A percentile compares a stretch with the other conserved stretches of the same genome.
These are phyloP conservation scores for Orbilia blumenaviensis DNA, from an alignment of 2,329 filamentous ascomycete genomes.

Conservation along the genomic window DNA sequence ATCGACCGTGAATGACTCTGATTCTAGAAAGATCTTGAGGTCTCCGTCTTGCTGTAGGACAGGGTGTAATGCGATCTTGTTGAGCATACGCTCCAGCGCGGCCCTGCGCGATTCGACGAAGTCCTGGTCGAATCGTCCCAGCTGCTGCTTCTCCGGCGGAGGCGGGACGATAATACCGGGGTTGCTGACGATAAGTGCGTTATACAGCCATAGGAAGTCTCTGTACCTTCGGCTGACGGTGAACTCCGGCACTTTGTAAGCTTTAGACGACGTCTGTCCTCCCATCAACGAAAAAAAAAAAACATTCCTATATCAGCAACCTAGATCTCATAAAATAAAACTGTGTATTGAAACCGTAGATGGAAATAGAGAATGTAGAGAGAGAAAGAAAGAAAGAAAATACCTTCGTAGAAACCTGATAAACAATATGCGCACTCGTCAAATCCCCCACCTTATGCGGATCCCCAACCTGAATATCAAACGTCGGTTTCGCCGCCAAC, in stretches of 20 bases:
- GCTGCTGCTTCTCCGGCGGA: constrained; percentile 96
- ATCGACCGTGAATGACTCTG: constrained; percentile 93
- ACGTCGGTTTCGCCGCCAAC: constrained; percentile 89
- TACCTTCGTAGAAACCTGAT: constrained; percentile 93
- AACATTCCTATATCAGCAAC: background rate
- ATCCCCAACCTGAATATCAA: constrained; percentile 90
- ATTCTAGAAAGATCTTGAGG: constrained; percentile 95
- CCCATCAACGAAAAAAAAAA: background rate
- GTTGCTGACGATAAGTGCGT: constrained; percentile 89
- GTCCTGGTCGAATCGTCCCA: constrained; percentile 93
- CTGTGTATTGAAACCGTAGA: too few relatives aligned
- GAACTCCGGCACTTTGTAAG: constrained; percentile 91
- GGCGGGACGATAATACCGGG: constrained; percentile 94
- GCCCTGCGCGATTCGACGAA: constrained; percentile 93
- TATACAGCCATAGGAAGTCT: constrained; percentile 98
- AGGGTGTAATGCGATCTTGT: constrained; percentile 90
- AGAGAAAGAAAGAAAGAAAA: background rate
- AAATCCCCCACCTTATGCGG: constrained; percentile 97
- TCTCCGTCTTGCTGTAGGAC: constrained; percentile 92
- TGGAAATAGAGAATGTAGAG: too few relatives aligned
- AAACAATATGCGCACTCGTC: constrained; percentile 97
- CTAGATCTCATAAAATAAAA: background rate
- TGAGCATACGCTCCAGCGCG: constrained; percentile 95
- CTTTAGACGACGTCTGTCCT: constrained; percentile 86
- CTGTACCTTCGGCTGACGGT: constrained; percentile 92